Base-by-base conservation (phyloP, 768 basidiomycete genomes). In the Leccinum uliginosum region DNA sequence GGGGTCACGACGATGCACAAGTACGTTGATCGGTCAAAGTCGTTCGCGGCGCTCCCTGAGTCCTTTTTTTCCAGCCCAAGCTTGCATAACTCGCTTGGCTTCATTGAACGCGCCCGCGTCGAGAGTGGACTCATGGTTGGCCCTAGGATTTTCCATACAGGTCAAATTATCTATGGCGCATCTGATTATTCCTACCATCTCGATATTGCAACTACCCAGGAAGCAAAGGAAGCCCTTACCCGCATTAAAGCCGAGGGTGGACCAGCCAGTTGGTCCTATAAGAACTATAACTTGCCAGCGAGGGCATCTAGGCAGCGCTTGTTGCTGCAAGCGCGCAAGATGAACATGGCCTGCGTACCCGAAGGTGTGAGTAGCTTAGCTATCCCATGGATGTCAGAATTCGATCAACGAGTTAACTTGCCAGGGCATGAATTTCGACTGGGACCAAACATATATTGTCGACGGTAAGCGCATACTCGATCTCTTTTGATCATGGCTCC, bases 1-100 rank as follows among this genome's bases (percentile, higher is more conserved):
- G 88, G 88, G 21, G 80, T 89, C 4, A 89, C 88, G 1, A 89
- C 87, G 2, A 62, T 89, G 56, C 88, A 89, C 74, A 90, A 89
- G 87, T 89, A 59, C 55, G 78, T 71, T 51, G 34, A 15, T 38
- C 26, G 2, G 4, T 10, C 19, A 3, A 30, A 23, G 26, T 6
- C 9, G 3, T 9, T 21, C 19, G 32, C 17, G 24, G 8, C 10
- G 40, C 10, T 4, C 9, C 17, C 54, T 53, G 43, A 58, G 17
- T 30, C 1, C 19, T 43, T 34, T 14, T 2, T 19, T 58, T 44
- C 23, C 50, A 89, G 87, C 61, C 87, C 87, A 2, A 89, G 86
- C 60, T 75, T 82, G 50, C 76, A 80, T 59, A 87, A 77, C 58
- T 83, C 84, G 1, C 75, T 79, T 12, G 83, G 81, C 11, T 87